Percentiles rank a stretch among this genome's conserved stretches.
phyloP scores from a whole-genome alignment of 176 grass and related monocot genomes.

The Bonia amplexicaulis region DNA sequence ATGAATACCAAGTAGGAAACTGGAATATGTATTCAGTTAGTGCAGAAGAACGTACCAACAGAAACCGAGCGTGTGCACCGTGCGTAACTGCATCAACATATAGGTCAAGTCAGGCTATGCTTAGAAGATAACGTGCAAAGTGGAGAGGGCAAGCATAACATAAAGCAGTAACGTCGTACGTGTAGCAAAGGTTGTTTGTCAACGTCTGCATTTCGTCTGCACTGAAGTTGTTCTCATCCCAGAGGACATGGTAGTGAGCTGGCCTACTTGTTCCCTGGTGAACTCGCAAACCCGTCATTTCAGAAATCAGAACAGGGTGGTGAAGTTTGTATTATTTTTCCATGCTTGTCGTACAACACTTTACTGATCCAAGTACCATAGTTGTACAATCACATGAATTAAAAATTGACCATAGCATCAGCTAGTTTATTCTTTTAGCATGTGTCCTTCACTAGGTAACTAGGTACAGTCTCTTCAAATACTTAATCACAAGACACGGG shows the following conservation, averaged over 20 bases:
- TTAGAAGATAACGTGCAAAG: not conserved
- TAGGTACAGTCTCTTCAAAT: constrained; percentile 14
- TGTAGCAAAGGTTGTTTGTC: constrained; percentile 99
- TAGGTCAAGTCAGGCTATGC: constrained; percentile 13
- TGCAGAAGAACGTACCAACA: constrained; percentile 59
- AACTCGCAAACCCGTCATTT: constrained; percentile 39
- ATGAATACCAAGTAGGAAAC: not conserved
- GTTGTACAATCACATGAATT: constrained; percentile 36
- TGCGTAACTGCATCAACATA: constrained; percentile 74
- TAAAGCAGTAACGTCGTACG: constrained; percentile 42
- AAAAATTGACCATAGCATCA: constrained; percentile 4
- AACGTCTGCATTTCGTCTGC: constrained; percentile 94
- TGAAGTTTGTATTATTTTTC: constrained; percentile 25
- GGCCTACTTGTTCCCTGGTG: constrained; percentile 74
- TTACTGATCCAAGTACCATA: constrained; percentile 15
- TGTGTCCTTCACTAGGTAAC: constrained; percentile 2
- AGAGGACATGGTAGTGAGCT: constrained; percentile 83
- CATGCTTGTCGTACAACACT: constrained; percentile 4
- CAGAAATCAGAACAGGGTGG: constrained; percentile 8
- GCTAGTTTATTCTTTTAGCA: constrained; percentile 26
- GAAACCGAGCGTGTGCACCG: constrained; percentile 95
- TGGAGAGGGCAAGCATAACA: constrained; percentile 7
- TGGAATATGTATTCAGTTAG: not conserved
- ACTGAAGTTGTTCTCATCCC: constrained; percentile 78
- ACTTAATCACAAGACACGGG: constrained; percentile 5